Base-by-base conservation (phyloP, 2,329 filamentous ascomycete species). In the Penicillium hesseltinei region DNA sequence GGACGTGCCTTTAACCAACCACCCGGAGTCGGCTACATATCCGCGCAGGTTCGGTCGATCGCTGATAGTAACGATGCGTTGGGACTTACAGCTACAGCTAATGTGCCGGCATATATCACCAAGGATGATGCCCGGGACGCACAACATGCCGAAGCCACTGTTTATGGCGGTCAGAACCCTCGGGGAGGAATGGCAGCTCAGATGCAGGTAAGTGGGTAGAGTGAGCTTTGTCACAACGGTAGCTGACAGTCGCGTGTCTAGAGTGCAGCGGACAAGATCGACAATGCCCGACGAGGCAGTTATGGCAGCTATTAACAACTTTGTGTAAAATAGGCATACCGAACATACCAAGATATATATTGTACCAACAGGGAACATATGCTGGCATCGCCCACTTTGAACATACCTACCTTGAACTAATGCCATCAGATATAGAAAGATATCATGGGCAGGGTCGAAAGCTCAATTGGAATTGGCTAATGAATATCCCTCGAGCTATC, bases 231-330 rank as follows among this genome's bases (percentile, higher is more conserved):
- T 40, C 15, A 29, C 15, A 15, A 35, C 23, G 13, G 38, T 56
- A 50, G 44, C 57, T 58, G 56, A 62, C 56, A 29, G 25, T 52
- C 35, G 56, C 46, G 2, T 36, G 13, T 44, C 13, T 50, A 73
- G 71, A 74, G 71, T 62, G 70, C 68, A 10, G 70, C 71, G 5
- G 71, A 73, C 60, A 73, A 73, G 43, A 61, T 71, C 15, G 70
- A 72, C 19, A 56, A 70, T 50, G 62, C 63, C 7, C 62, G 60
- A 29, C 59, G 62, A 21, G 60, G 56, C 2, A 68, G 63, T 33
- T 51, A 38, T 33, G 39, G 46, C 17, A 55, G 39, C 13, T 29
- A 43, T 13, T 55, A 39, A 33, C 17, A 19, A 10, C n/a, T 17
- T 17, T 27, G 13, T 43, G 38, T 42, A 42, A 39, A 48, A 23